A percentile compares a stretch with the other conserved stretches of the same genome.
These are phyloP conservation scores for Pneumocystis sp. DNA, from an alignment of 1,139 yeast species.

Conservation along the genomic window DNA sequence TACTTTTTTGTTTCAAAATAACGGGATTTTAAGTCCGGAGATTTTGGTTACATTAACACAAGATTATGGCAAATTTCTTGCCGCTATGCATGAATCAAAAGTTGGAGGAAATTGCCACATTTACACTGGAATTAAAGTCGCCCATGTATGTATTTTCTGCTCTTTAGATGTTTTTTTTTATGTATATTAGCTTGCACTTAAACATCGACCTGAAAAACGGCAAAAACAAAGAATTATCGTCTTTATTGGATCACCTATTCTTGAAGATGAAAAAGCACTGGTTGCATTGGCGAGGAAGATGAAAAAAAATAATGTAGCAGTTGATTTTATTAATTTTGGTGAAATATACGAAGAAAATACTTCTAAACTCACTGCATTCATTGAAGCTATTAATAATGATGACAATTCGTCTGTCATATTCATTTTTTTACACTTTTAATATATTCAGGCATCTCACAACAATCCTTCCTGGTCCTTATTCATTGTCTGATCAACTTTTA, in stretches of 20 bases:
- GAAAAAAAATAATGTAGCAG: constrained; percentile 84
- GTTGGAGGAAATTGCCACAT: constrained; percentile 59
- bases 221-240: constrained; percentile 83
- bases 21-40: constrained; percentile 34
- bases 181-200: constrained; percentile 47
- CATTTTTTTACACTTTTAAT: background rate
- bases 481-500: constrained; percentile 59
- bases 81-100: constrained; percentile 76
- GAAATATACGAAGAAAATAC: constrained; percentile 61
- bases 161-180: background rate
- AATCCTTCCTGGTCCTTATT: constrained; percentile 74
- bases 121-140: constrained; percentile 81
- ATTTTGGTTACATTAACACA: constrained; percentile 78
- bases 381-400: constrained; percentile 48
- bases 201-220: constrained; percentile 87
- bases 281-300: constrained; percentile 78
- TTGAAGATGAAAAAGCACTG: constrained; percentile 55
- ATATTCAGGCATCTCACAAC: constrained; percentile 54
- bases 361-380: constrained; percentile 64
- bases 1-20: background rate
- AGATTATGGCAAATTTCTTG: constrained; percentile 71
- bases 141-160: constrained; percentile 34
- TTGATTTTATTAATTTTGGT: constrained; percentile 85
- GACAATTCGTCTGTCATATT: background rate
- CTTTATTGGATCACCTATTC: constrained; percentile 79